A percentile compares a stretch with the other conserved stretches of the same genome.
phyloP scores from a whole-genome alignment of 2,329 filamentous ascomycete species.

The Trematosphaeria pertusa region DNA sequence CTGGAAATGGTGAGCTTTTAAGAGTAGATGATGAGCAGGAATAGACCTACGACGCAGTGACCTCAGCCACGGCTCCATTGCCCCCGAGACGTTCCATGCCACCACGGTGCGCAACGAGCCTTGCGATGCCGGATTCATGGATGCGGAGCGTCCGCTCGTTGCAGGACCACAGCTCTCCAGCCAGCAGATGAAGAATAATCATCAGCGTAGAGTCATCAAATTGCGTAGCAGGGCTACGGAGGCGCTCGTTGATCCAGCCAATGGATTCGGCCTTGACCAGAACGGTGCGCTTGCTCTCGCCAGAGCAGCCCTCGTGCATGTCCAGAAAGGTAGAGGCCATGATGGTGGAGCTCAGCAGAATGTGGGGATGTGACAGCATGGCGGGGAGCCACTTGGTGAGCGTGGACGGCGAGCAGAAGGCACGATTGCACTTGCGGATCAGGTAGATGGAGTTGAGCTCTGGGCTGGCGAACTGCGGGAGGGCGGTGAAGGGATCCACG shows the following conservation, averaged over 20 bases:
- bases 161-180: slow-evolving; percentile 40
- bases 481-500: slow-evolving; percentile 28
- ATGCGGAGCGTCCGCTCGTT: slow-evolving; percentile 33
- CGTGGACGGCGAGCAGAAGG: slow-evolving; percentile 29
- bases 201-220: slow-evolving; percentile 36
- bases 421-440: slow-evolving; percentile 27
- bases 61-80: slow-evolving; percentile 24
- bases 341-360: slow-evolving; percentile 33
- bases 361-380: slow-evolving; percentile 33
- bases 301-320: slow-evolving; percentile 27
- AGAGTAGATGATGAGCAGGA: background rate
- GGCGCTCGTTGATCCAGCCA: slow-evolving; percentile 32
- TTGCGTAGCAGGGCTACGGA: slow-evolving; percentile 15
- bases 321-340: slow-evolving; percentile 38
- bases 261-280: slow-evolving; percentile 37
- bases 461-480: slow-evolving; percentile 28
- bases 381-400: slow-evolving; percentile 34
- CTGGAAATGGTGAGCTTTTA: slow-evolving; percentile 25
- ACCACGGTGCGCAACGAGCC: slow-evolving; percentile 30
- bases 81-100: slow-evolving; percentile 23
- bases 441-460: slow-evolving; percentile 25
- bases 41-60: slow-evolving; percentile 30
- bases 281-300: slow-evolving; percentile 34
- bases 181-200: slow-evolving; percentile 38
- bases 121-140: slow-evolving; percentile 33